Evolutionary conservation across 345 rosid genomes (phyloP).

Genomic region (Brassica rapa): DNA sequence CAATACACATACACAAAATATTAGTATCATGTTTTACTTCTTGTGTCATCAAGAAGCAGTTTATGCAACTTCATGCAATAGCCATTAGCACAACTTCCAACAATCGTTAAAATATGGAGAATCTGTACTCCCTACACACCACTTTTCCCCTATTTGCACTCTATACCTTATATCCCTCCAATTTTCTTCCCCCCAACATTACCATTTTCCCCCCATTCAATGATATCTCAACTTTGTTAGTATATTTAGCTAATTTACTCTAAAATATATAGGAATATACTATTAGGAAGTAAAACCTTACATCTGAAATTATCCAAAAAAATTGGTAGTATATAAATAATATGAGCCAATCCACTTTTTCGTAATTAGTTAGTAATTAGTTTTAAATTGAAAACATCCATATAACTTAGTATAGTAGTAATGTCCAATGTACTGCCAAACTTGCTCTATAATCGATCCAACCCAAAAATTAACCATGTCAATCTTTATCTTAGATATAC

Average conservation of each 20-base stretch:
- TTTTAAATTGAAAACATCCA: neutral
- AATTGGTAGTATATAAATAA: neutral
- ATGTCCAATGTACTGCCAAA: neutral
- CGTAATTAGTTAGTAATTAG: neutral
- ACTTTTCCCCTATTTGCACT: too few relatives aligned
- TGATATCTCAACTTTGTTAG: too few relatives aligned
- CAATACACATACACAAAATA: neutral
- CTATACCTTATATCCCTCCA: too few relatives aligned
- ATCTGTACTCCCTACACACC: too few relatives aligned
- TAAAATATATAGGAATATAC: neutral
- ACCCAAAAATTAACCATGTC: neutral
- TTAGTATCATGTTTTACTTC: neutral
- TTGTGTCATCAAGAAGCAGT: neutral
- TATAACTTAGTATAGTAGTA: neutral
- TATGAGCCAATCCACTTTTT: neutral
- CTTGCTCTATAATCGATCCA: neutral
- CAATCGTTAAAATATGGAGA: neutral
- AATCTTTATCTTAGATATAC: neutral
- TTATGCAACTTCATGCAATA: neutral
- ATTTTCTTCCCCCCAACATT: too few relatives aligned
- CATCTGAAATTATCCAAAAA: neutral
- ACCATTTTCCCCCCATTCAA: too few relatives aligned
- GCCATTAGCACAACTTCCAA: neutral
- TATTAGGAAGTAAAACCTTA: neutral
- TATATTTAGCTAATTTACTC: too few relatives aligned